Evolutionary conservation across 306 rosid species (phyloP).

Genomic region (Fragaria vesca): DNA sequence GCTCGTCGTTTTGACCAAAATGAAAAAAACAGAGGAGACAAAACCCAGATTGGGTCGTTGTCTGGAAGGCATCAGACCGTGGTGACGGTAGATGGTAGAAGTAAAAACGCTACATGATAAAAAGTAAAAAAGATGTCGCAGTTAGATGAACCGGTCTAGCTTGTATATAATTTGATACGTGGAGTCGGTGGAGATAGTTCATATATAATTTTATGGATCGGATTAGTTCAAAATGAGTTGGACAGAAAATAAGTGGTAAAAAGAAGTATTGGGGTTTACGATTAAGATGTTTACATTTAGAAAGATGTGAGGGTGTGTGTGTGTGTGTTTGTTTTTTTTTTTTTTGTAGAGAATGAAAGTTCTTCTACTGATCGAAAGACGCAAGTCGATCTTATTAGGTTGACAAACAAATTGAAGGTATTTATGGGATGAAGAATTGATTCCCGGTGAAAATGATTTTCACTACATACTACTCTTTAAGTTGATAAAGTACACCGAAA

Average conservation of each 20-base stretch:
- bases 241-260: not conserved
- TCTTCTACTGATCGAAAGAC: no score
- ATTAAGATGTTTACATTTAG: not conserved
- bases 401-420: no score
- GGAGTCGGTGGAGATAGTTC: no score
- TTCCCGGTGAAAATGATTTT: not conserved
- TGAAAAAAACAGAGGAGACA: not conserved
- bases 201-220: no score
- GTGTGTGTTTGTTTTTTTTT: no score
- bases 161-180: not conserved
- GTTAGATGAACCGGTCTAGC: not conserved
- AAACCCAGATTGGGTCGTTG: not conserved
- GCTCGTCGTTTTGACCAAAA: not conserved
- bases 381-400: no score
- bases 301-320: no score
- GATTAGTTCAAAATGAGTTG: not conserved
- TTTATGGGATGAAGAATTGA: not conserved
- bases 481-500: not conserved
- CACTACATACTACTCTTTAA: not conserved
- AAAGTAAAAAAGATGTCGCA: not conserved
- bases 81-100: not conserved
- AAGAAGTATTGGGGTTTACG: not conserved
- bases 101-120: not conserved
- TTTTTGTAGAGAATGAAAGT: no score
- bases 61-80: not conserved